Evolutionary conservation across 164 flowering plant genomes (phyloP).

Genomic region (Tetrastigma voinierianum): DNA sequence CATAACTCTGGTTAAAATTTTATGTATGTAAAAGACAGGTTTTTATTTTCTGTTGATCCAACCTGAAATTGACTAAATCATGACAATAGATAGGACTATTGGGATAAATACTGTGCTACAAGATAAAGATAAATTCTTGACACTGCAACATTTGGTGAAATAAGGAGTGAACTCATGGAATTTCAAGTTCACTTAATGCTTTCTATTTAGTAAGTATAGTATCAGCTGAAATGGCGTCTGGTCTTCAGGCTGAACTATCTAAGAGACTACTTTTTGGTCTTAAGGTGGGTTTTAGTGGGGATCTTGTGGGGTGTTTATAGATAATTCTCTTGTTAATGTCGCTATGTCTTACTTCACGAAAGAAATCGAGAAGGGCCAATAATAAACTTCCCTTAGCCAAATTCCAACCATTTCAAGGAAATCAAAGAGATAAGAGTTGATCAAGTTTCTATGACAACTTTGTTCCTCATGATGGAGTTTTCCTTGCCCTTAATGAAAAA

Average conservation of each 20-base stretch:
- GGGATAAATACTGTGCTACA: too few relatives aligned
- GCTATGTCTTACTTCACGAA: slow-evolving; percentile 55
- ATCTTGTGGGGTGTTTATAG: slow-evolving; percentile 49
- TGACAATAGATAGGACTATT: too few relatives aligned
- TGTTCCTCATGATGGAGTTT: background rate
- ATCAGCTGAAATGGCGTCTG: slow-evolving; percentile 41
- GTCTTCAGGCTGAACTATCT: slow-evolving; percentile 48
- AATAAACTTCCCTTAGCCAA: slow-evolving; percentile 40
- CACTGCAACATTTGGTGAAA: background rate
- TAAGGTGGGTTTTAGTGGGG: slow-evolving; percentile 66
- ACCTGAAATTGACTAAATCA: background rate
- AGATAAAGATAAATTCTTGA: background rate
- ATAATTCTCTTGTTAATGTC: slow-evolving; percentile 47
- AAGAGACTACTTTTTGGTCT: slow-evolving; percentile 51
- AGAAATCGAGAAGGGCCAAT: slow-evolving; percentile 48
- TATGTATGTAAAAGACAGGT: background rate
- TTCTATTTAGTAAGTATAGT: slow-evolving; percentile 17
- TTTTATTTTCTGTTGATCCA: background rate
- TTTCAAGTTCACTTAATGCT: background rate
- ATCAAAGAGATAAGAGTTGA: slow-evolving; percentile 62
- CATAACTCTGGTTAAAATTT: background rate
- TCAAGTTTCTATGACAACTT: slow-evolving; percentile 12
- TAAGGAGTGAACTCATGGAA: background rate
- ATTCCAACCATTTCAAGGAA: slow-evolving; percentile 44
- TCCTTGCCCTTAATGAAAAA: background rate